Conservation (phyloP, 352 stramenopile genomes). For the Aphanomyces stellatus region DNA sequence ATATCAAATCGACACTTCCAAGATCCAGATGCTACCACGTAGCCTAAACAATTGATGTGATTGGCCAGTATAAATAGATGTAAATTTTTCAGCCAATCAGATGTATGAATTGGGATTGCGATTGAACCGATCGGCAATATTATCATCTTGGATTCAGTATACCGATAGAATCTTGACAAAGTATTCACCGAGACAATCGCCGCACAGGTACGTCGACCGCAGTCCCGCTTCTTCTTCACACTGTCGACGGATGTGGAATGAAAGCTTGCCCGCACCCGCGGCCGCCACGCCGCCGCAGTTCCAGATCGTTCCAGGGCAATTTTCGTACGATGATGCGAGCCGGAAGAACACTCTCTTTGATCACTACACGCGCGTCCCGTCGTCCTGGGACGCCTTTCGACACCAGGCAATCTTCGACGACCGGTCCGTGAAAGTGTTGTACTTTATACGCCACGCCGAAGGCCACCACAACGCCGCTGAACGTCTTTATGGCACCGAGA, state of each 20-base stretch:
- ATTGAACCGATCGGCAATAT: neutral
- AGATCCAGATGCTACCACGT: neutral
- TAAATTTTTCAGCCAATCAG: conserved; percentile 1
- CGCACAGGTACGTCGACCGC: neutral
- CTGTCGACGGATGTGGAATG: too few relatives aligned
- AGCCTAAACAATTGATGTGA: neutral
- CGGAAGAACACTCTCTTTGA: conserved; percentile 1
- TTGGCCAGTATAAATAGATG: neutral
- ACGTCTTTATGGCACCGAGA: conserved; percentile 33
- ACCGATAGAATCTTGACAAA: neutral
- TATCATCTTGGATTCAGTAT: neutral
- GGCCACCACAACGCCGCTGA: conserved; percentile 61
- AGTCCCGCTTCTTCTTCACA: too few relatives aligned
- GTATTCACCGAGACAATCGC: neutral
- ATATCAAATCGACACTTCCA: too few relatives aligned
- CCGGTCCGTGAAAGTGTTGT: conserved; percentile 50
- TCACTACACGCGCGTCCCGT: neutral
- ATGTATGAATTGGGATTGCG: neutral
- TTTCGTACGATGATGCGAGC: neutral
- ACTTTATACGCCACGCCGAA: conserved; percentile 66
- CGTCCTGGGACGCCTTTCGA: conserved; percentile 3
- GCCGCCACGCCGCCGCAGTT: too few relatives aligned
- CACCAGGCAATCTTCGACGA: neutral
- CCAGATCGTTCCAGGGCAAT: neutral
- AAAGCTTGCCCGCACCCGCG: too few relatives aligned